Evolutionary conservation across 2,329 filamentous ascomycete species (phyloP).

Genomic region (Penicillium thymicola): DNA sequence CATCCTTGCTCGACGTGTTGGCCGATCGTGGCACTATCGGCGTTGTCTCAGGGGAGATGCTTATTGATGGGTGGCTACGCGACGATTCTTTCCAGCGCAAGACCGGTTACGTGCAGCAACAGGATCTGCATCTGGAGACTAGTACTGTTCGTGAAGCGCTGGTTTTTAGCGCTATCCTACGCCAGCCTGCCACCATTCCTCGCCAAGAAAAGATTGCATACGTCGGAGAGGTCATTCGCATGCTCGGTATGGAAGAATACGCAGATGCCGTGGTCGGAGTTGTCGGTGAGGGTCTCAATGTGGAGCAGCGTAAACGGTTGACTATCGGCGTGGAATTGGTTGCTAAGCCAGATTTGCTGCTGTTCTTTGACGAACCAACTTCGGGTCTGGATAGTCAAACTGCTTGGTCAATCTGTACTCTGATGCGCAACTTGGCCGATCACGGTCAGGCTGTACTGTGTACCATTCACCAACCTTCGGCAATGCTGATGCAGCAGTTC

Average conservation of each 20-base stretch:
- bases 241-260: slow-evolving; percentile 86
- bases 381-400: slow-evolving; percentile 95
- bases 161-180: slow-evolving; percentile 77
- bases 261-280: slow-evolving; percentile 91
- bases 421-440: slow-evolving; percentile 84
- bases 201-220: slow-evolving; percentile 77
- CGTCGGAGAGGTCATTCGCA: slow-evolving; percentile 84
- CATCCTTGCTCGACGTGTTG: slow-evolving; percentile 80
- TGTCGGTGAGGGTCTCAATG: slow-evolving; percentile 70
- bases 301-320: slow-evolving; percentile 69
- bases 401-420: slow-evolving; percentile 84
- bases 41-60: slow-evolving; percentile 80
- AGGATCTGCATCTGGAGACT: slow-evolving; percentile 82
- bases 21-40: slow-evolving; percentile 85
- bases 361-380: slow-evolving; percentile 93
- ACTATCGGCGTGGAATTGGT: slow-evolving; percentile 94
- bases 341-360: slow-evolving; percentile 80
- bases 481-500: slow-evolving; percentile 88
- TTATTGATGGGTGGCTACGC: slow-evolving; percentile 69
- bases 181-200: slow-evolving; percentile 73
- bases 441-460: slow-evolving; percentile 88
- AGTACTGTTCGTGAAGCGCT: slow-evolving; percentile 86
- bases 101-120: slow-evolving; percentile 88
- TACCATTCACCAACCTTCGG: slow-evolving; percentile 93
- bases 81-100: slow-evolving; percentile 86